Evolutionary conservation across 345 rosid species (phyloP).

Genomic region (Isatis tinctoria): DNA sequence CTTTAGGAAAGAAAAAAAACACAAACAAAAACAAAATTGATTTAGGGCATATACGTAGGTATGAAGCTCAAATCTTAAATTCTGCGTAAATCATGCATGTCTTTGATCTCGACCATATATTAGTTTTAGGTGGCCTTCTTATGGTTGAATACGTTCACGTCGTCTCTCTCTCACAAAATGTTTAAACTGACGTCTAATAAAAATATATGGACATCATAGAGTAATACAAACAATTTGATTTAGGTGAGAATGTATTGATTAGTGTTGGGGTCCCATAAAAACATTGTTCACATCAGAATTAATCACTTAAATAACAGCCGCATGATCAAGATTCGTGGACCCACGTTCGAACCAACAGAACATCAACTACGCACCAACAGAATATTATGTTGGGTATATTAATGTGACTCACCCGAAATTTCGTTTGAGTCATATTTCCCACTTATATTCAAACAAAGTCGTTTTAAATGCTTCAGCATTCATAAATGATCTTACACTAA

Average conservation of each 20-base stretch:
- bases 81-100: conserved; percentile 23
- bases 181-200: conserved; percentile 8
- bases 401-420: conserved; percentile 16
- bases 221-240: conserved; percentile 9
- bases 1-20: background rate
- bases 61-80: conserved; percentile 21
- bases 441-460: conserved; percentile 10
- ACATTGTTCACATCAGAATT: conserved; percentile 13
- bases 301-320: conserved; percentile 17
- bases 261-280: background rate
- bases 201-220: conserved; percentile 6
- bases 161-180: conserved; percentile 17
- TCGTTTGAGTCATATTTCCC: conserved; percentile 9
- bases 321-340: conserved; percentile 24
- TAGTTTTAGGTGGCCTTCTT: background rate
- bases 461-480: conserved; percentile 3
- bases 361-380: conserved; percentile 23
- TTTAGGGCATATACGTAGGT: background rate
- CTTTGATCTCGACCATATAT: conserved; percentile 27
- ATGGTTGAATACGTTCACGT: conserved; percentile 21
- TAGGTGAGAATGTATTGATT: conserved; percentile 12
- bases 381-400: conserved; percentile 22
- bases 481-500: background rate
- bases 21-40: background rate
- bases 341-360: conserved; percentile 21